Percentiles rank a stretch among this genome's conserved stretches.
phyloP scores from a whole-genome alignment of 2,329 filamentous ascomycete species.

The Hirsutella minnesotensis region DNA sequence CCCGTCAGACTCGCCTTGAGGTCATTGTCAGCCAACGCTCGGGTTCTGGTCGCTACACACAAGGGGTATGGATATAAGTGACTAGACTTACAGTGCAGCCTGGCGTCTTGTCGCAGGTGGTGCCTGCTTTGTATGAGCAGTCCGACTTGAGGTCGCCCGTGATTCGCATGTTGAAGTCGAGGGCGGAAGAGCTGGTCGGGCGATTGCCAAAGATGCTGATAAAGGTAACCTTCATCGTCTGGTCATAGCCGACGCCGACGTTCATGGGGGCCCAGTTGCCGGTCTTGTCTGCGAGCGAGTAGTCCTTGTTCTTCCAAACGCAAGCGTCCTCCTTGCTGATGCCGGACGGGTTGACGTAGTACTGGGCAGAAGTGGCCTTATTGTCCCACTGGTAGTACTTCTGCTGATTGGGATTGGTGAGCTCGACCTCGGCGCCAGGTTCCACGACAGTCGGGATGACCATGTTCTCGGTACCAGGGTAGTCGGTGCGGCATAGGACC shows the following conservation, averaged over 20 bases:
- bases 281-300: conserved; percentile 32
- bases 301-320: conserved; percentile 49
- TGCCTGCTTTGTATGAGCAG: conserved; percentile 56
- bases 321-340: conserved; percentile 57
- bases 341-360: conserved; percentile 87
- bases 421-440: conserved; percentile 43
- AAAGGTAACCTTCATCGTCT: conserved; percentile 58
- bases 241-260: conserved; percentile 61
- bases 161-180: conserved; percentile 74
- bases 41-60: too few relatives aligned
- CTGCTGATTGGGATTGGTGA: conserved; percentile 65
- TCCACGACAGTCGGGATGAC: conserved; percentile 60
- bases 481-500: conserved; percentile 86
- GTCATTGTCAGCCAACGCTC: neutral
- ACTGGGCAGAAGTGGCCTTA: conserved; percentile 74
- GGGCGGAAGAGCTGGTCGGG: conserved; percentile 51
- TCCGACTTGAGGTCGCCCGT: conserved; percentile 44
- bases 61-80: too few relatives aligned
- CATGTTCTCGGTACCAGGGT: conserved; percentile 85
- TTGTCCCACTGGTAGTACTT: conserved; percentile 71
- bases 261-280: conserved; percentile 86
- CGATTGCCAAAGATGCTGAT: conserved; percentile 76
- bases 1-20: neutral
- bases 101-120: conserved; percentile 42
- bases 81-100: conserved; percentile 72